Percentiles rank a stretch among this genome's conserved stretches.
Evolutionary conservation across 257 asterid genomes (phyloP).

Genomic region (Salvia hispanica): DNA sequence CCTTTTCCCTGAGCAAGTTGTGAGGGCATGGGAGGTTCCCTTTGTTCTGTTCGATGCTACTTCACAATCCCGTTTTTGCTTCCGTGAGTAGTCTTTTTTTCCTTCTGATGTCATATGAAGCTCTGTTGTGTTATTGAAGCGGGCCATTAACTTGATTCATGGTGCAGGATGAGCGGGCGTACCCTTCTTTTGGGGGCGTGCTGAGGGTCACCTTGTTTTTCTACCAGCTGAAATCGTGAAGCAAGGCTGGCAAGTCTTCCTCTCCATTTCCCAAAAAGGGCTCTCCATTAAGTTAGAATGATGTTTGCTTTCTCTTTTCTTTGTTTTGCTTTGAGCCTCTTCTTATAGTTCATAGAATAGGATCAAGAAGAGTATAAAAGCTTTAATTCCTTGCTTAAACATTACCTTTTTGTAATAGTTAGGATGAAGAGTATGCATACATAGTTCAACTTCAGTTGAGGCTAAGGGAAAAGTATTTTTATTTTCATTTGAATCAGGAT

Average conservation of each 20-base stretch:
- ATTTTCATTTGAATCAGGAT: constrained; percentile 46
- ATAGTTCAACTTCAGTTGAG: background rate
- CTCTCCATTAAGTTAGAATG: constrained; percentile 17
- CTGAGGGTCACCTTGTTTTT: constrained; percentile 78
- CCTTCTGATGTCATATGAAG: background rate
- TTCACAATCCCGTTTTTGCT: constrained; percentile 61
- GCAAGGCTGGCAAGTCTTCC: constrained; percentile 73
- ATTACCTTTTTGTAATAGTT: background rate
- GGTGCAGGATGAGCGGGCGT: constrained; percentile 67
- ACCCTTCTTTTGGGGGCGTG: constrained; percentile 83
- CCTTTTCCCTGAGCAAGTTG: constrained; percentile 97
- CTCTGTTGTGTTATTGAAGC: background rate
- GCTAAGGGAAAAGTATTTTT: background rate
- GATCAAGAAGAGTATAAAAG: too few relatives aligned
- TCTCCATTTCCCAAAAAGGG: constrained; percentile 97
- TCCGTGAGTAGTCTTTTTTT: constrained; percentile 55
- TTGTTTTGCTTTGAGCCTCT: too few relatives aligned
- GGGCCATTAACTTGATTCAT: background rate
- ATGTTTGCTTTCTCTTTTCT: background rate
- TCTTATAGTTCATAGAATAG: too few relatives aligned
- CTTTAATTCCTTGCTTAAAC: too few relatives aligned
- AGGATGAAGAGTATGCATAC: background rate
- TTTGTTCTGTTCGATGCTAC: constrained; percentile 75
- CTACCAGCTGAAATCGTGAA: constrained; percentile 66
- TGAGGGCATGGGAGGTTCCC: constrained; percentile 87